Evolutionary conservation across 805 yeast species (phyloP), one percentile per base, ranked within the genome.

Genomic region (Zygoascus flipseniorum): DNA sequence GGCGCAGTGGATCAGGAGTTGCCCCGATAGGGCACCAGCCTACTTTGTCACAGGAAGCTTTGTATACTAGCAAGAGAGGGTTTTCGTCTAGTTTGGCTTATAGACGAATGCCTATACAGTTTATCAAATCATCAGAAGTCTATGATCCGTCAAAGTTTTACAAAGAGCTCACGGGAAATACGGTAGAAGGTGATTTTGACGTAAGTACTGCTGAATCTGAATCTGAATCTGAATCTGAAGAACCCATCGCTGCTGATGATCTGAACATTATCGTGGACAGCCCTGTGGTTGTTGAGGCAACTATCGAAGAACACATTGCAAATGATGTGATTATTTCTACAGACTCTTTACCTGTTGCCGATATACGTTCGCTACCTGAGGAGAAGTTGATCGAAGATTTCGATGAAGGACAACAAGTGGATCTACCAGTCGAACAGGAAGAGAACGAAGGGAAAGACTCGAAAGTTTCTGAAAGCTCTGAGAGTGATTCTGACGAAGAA

Each of bases 31-130:
- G 8, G 39, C 8, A 35, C 39, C 4, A 35, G 39, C 16, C 39
- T 11, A 35, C 39, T 44, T 11, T 46, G 41, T 31, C 23, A 6
- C 35, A 52, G 26, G 51, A 47, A 20, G 51, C 51, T 6, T 19
- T n/a, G 14, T 39, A 26, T 31, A 52, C 51, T 28, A 16, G 39
- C 26, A 16, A 23, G 16, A 5, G 47, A 47, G 31, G 47, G 10
- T 28, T 35, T 35, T 26, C 39, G 44, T 26, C 19, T 16, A 14
- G 32, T 11, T 10, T 19, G 31, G 35, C 47, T 11, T 47, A 43
- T 10, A 47, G 54, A 14, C 28, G 47, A 48, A 39, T 52, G 43
- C 54, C 54, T 16, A 31, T 52, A 31, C 44, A 52, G 32, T 52
- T 52, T 41, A 42, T 52, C 39, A 52, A 52, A n/a, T 42, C 44